Evolutionary conservation across 805 yeast species (phyloP), one percentile per base, ranked within the genome.

Genomic region (Scheffersomyces lignosus): DNA sequence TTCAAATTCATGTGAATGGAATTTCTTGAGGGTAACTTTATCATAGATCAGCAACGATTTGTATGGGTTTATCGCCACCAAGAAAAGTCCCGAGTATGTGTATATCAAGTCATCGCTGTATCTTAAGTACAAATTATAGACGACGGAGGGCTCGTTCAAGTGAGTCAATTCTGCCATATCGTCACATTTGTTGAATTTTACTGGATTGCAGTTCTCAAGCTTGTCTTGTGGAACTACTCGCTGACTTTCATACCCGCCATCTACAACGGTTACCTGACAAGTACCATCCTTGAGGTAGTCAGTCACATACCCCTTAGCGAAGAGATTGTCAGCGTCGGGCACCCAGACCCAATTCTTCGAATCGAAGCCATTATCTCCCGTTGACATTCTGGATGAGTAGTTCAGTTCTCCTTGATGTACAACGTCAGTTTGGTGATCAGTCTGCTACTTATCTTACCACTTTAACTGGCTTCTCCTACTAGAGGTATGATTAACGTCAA

Each of bases 151-250:
- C 57, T 93, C 99, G 58, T 91, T 93, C 43, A 93, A 70, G 60
- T 83, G 88, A 0, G 99, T 93, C 45, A 93, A 71, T 49, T 90
- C 96, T 0, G 98, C 98, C 90, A 93, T 87, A 53, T 93, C 96
- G 48, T 85, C 81, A 42, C 95, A 91, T 51, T 80, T 83, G 60
- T 93, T 95, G 60, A 93, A 93, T 48, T 86, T 85, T 6, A 81
- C 71, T 1, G 99, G 99, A 54, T 93, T 93, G 34, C 90, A 87
- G 51, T 77, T 79, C 47, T 82, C 82, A 24, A 69, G 45, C 16
- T 40, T 15, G 70, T 73, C 35, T 8, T 72, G 65, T 17, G 70
- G 68, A 4, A 79, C 67, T n/a, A 62, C 56, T 33, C 65, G 56
- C 27, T 63, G 62, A 41, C 37, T 70, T 65, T 53, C 70, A 56